Evolutionary conservation across 108 stramenopile species (phyloP).

Genomic region (Fistulifera pelliculosa): DNA sequence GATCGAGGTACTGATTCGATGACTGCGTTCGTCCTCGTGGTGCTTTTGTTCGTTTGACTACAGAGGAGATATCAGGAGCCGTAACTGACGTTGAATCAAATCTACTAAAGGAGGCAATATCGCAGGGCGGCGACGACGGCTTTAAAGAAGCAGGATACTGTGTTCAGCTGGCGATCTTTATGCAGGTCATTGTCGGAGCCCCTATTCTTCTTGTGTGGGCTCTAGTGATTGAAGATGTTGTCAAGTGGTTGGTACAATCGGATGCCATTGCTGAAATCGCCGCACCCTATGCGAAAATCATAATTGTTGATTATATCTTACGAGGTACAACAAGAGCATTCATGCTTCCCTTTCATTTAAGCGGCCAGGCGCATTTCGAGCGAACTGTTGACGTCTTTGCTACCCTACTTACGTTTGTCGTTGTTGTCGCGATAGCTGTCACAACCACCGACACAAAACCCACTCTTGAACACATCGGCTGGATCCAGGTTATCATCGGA

Average conservation of each 20-base stretch:
- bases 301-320: constrained; percentile 25
- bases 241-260: constrained; percentile 30
- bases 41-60: constrained; percentile 34
- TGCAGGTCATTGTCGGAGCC: constrained; percentile 26
- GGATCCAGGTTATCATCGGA: constrained; percentile 37
- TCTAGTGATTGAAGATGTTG: constrained; percentile 25
- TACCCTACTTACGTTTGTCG: constrained; percentile 16
- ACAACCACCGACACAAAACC: constrained; percentile 8
- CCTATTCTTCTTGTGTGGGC: constrained; percentile 36
- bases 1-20: constrained; percentile 31
- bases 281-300: constrained; percentile 19
- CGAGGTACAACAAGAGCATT: constrained; percentile 27
- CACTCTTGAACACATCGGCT: constrained; percentile 24
- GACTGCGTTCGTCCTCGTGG: constrained; percentile 36
- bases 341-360: constrained; percentile 35
- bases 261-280: constrained; percentile 24
- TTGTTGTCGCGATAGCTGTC: constrained; percentile 7
- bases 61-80: constrained; percentile 40
- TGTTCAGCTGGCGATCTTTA: constrained; percentile 32
- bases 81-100: constrained; percentile 36
- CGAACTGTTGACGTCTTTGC: constrained; percentile 13
- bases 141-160: constrained; percentile 31
- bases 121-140: constrained; percentile 2
- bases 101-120: constrained; percentile 16
- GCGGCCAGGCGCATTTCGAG: constrained; percentile 8